phyloP scores from a whole-genome alignment of 2,329 filamentous ascomycete species.

The Paramyrothecium roridum region DNA sequence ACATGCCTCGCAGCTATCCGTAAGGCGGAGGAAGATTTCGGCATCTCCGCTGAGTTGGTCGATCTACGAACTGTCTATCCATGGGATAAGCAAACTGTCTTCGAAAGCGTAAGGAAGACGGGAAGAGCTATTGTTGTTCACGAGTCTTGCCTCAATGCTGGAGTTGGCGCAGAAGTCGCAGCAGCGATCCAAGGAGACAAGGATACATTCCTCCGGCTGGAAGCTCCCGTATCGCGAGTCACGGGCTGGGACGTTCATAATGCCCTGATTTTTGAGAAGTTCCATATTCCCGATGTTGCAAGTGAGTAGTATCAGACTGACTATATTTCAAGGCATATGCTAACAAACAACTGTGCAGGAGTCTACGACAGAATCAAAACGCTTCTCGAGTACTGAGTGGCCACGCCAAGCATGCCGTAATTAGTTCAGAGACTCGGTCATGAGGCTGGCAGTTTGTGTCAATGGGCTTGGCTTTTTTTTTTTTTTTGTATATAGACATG shows the following conservation, averaged over 20 bases:
- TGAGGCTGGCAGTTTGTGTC: no score
- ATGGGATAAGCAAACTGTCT: constrained; percentile 80
- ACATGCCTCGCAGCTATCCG: constrained; percentile 75
- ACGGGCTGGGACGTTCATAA: constrained; percentile 89
- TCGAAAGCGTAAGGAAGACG: constrained; percentile 83
- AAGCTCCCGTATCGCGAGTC: constrained; percentile 81
- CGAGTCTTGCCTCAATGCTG: constrained; percentile 87
- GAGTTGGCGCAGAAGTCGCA: constrained; percentile 84
- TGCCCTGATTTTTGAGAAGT: constrained; percentile 74
- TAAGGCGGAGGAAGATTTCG: constrained; percentile 71
- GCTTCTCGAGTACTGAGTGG: constrained; percentile 58
- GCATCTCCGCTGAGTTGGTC: constrained; percentile 76
- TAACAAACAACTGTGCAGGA: constrained; percentile 39
- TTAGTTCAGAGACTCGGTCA: background rate
- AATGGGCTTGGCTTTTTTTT: no score
- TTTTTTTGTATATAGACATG: background rate
- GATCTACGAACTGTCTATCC: constrained; percentile 87
- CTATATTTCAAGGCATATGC: background rate
- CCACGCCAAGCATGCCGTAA: background rate
- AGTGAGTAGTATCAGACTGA: constrained; percentile 64
- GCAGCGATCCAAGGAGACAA: constrained; percentile 79
- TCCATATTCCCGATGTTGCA: constrained; percentile 80
- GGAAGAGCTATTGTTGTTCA: constrained; percentile 85
- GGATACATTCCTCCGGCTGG: constrained; percentile 74
- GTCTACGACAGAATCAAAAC: constrained; percentile 70